Base-by-base conservation (phyloP, 805 yeast species). In the Priceomyces medius region DNA sequence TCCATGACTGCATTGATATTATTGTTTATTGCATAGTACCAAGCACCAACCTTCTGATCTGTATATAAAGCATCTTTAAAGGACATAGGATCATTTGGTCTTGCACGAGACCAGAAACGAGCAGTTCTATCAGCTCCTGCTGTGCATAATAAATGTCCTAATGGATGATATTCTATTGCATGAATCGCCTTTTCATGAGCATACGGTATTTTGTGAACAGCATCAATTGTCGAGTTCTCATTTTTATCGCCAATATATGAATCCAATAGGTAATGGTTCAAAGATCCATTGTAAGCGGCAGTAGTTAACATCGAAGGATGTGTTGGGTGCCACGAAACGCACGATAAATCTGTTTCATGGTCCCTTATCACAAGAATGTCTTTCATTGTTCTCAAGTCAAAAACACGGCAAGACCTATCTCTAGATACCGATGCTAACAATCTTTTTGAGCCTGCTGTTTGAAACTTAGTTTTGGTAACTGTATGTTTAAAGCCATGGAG, bases 171-270 rank as follows among this genome's bases (percentile, higher is more conserved):
- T 45, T 90, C 91, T 42, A 93, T 62, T 3, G 95, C 80, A 63
- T 91, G 89, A 39, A 93, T 80, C 3, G 96, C 95, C 66, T 87
- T 86, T 55, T 89, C 97, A 61, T 93, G 99, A 0, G 98, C 99
- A 63, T 78, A 83, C 2, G 97, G 97, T 26, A 93, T 85, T 13
- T 65, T 63, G 54, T 84, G 90, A 28, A 66, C 66, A 7, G 82
- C 55, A 55, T 75, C 66, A 12, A 51, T 44, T 4, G 61, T 53
- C 2, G 73, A 69, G 28, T 49, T 51, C 10, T 41, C 41, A 19
- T 47, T 43, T 23, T 45, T 45, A 18, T 64, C 71, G 10, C 77
- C 69, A 10, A 77, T 61, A 43, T 71, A 68, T 34, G 72, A 63
- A 37, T 83, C 81, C n/a, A 88, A 63, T 31, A 80, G 58, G 58